Base-by-base conservation (phyloP, 2,329 filamentous ascomycete species). In the Catunica adiposa region DNA sequence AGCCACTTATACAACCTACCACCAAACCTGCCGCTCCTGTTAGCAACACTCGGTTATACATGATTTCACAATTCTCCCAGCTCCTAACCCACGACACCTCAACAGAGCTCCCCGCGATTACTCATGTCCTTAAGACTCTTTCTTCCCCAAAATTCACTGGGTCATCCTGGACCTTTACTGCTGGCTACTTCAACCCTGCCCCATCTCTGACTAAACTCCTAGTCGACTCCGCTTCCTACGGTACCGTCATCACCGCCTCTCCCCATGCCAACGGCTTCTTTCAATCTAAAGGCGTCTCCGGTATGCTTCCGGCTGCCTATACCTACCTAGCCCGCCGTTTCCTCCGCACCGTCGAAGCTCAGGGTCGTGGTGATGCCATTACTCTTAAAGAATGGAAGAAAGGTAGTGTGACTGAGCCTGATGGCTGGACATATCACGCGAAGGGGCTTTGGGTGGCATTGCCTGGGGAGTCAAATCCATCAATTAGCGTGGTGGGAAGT, bases 121-220 rank as follows among this genome's bases (percentile, higher is more conserved):
- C 80, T 0, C 78, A 78, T 48, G 77, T 97, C 40, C 76, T 97
- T 2, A 76, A 77, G 46, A 78, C 77, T 1, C 75, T 96, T 2
- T 75, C 83, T 0, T 70, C 68, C 0, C 76, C 84, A 0, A 70
- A 75, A 4, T 85, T 87, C 62, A 71, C 74, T 8, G 76, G 79
- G 34, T 86, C 85, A 0, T 83, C 80, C 14, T 98, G 92, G 92
- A 92, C 88, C 0, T 97, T 98, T 67, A 97, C 92, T 0, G 92
- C 92, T 0, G 92, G 92, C 54, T 98, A 98, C 71, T 98, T 98
- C 72, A 98, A 98, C 71, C 94, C 94, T 56, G 89, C 89, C 5
- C 84, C 89, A 0, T 81, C 83, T 3, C 78, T 97, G 20, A 89
- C 86, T 1, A 78, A 82, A 40, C 77, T 95, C 0, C 74, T 98